phyloP scores from a whole-genome alignment of 2,329 filamentous ascomycete species.

The Monosporascus sp. region DNA sequence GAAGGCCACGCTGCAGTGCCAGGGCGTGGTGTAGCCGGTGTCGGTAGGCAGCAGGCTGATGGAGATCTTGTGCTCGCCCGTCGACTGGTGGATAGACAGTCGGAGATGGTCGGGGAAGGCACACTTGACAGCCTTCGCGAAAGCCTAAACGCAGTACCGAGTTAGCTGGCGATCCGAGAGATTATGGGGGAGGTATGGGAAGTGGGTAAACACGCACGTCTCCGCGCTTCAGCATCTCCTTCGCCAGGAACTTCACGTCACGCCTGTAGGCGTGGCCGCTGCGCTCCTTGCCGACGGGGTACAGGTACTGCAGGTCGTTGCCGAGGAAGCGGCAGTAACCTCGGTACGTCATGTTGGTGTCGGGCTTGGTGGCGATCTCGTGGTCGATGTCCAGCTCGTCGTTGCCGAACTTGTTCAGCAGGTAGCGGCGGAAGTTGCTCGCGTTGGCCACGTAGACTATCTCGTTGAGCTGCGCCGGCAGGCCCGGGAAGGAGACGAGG shows the following conservation, averaged over 20 bases:
- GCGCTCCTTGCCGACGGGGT: conserved; percentile 28
- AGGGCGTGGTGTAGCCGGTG: conserved; percentile 42
- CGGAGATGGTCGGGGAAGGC: conserved; percentile 40
- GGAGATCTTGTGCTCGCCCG: conserved; percentile 40
- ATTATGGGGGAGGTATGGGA: background rate
- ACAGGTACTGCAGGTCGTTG: conserved; percentile 39
- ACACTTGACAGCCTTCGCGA: conserved; percentile 39
- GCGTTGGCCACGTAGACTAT: conserved; percentile 43
- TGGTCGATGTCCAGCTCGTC: conserved; percentile 36
- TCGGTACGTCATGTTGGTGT: conserved; percentile 43
- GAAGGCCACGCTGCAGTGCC: conserved; percentile 41
- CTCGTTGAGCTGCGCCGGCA: conserved; percentile 35
- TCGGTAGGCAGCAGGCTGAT: conserved; percentile 39
- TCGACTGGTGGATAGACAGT: conserved; percentile 47
- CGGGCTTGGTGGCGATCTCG: conserved; percentile 35
- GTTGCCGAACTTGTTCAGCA: conserved; percentile 39
- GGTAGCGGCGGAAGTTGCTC: conserved; percentile 38
- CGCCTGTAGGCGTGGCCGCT: conserved; percentile 39
- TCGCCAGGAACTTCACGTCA: conserved; percentile 42
- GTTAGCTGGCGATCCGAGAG: background rate
- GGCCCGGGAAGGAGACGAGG: conserved; percentile 31
- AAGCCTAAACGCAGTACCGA: conserved; percentile 31
- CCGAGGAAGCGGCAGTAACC: conserved; percentile 48
- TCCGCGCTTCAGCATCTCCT: conserved; percentile 46
- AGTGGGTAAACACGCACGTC: conserved; percentile 31